phyloP scores from a whole-genome alignment of 148 eudicot species.

The Oxyria digyna region DNA sequence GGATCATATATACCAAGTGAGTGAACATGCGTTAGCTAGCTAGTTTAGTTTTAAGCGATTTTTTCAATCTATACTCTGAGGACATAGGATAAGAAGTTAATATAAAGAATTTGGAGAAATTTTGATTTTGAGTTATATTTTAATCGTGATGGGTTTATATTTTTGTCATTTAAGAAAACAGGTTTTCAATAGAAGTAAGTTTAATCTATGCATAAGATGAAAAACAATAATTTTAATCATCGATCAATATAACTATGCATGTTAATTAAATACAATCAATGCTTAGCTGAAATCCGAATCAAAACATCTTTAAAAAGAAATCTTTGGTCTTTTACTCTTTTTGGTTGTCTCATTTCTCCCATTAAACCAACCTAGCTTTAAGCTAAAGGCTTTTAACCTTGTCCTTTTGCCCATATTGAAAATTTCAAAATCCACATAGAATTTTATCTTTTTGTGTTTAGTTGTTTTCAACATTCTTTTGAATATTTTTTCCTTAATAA shows the following conservation, averaged over 20 bases:
- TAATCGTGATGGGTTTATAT: too few relatives aligned
- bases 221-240: too few relatives aligned
- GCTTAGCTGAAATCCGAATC: background rate
- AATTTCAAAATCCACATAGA: background rate
- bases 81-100: too few relatives aligned
- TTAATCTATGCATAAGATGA: too few relatives aligned
- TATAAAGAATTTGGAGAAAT: too few relatives aligned
- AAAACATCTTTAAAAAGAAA: background rate
- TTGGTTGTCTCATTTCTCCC: background rate
- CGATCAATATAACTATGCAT: background rate
- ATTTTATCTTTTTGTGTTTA: background rate
- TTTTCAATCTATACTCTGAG: too few relatives aligned
- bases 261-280: background rate
- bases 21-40: too few relatives aligned
- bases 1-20: too few relatives aligned
- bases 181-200: too few relatives aligned
- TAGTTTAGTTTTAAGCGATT: too few relatives aligned
- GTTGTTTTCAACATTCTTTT: constrained; percentile 1
- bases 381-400: background rate
- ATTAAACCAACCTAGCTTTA: constrained; percentile 1
- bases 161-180: too few relatives aligned
- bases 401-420: constrained; percentile 2
- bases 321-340: background rate
- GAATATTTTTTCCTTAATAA: background rate
- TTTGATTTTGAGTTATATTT: too few relatives aligned